Evolutionary conservation across 2,329 filamentous ascomycete species (phyloP).

Genomic region (Aspergillus awamori): DNA sequence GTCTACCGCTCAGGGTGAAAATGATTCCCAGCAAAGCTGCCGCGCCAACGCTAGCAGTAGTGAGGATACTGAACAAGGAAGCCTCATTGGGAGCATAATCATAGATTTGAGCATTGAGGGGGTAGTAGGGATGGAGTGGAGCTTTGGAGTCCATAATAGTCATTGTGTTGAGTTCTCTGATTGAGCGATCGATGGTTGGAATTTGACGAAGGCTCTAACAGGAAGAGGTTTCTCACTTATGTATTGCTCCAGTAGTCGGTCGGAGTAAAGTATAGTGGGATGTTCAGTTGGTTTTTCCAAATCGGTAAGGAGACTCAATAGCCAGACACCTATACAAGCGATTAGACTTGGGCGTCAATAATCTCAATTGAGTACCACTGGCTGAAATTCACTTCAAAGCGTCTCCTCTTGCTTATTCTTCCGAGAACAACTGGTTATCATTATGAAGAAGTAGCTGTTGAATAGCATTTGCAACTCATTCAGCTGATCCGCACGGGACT

Average conservation of each 20-base stretch:
- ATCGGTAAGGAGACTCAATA: background rate
- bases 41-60: constrained; percentile 61
- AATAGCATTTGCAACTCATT: background rate
- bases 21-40: constrained; percentile 61
- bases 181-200: no score
- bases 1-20: constrained; percentile 55
- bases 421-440: background rate
- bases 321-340: background rate
- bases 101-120: constrained; percentile 62
- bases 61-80: constrained; percentile 61
- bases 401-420: background rate
- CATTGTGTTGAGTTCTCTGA: background rate
- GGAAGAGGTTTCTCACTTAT: background rate
- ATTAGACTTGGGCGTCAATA: background rate
- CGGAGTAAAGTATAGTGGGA: background rate
- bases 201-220: no score
- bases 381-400: background rate
- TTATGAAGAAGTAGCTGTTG: background rate
- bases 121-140: constrained; percentile 69
- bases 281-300: background rate
- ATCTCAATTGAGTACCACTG: background rate
- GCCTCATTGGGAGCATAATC: constrained; percentile 69
- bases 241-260: background rate
- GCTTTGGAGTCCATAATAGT: constrained; percentile 9
- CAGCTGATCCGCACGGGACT: constrained; percentile 2